phyloP scores from a whole-genome alignment of 768 basidiomycete species.

The Leucocoprinus sp. region DNA sequence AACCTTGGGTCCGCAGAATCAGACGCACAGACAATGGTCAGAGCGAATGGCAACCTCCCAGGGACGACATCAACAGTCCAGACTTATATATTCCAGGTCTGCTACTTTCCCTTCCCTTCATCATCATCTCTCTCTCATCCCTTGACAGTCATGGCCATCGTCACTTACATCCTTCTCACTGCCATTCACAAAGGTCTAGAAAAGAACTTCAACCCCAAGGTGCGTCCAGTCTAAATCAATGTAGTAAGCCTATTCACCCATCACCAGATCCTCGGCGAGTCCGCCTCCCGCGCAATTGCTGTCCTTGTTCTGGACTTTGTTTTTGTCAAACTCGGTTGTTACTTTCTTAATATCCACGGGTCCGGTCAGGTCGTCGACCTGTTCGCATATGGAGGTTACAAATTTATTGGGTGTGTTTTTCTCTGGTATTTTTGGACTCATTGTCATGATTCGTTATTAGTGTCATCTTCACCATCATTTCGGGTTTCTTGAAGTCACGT shows the following conservation, averaged over 20 bases:
- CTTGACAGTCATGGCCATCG: constrained; percentile 80
- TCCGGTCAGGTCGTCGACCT: constrained; percentile 68
- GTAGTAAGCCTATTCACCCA: not conserved
- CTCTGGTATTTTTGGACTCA: not conserved
- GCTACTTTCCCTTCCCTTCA: not conserved
- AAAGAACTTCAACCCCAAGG: constrained; percentile 75
- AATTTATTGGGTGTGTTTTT: constrained; percentile 81
- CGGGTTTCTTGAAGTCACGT: constrained; percentile 54
- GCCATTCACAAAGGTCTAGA: constrained; percentile 81
- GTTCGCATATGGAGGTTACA: constrained; percentile 92
- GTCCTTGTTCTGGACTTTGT: constrained; percentile 85
- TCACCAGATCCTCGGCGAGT: constrained; percentile 65
- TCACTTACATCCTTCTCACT: constrained; percentile 88
- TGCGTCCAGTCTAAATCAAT: constrained; percentile 12
- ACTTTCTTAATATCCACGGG: constrained; percentile 82
- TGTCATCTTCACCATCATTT: constrained; percentile 76
- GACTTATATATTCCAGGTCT: constrained; percentile 93
- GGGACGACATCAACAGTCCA: constrained; percentile 93
- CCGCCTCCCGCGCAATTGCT: constrained; percentile 74
- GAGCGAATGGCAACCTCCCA: constrained; percentile 78
- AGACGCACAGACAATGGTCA: constrained; percentile 56
- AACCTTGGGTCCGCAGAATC: constrained; percentile 72
- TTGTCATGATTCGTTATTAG: constrained; percentile 33
- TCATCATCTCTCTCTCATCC: not conserved
- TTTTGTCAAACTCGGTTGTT: constrained; percentile 87